These are phyloP conservation scores for Blastobotrys chiropterorum DNA, from an alignment of 805 yeast genomes.

Conservation along the genomic window DNA sequence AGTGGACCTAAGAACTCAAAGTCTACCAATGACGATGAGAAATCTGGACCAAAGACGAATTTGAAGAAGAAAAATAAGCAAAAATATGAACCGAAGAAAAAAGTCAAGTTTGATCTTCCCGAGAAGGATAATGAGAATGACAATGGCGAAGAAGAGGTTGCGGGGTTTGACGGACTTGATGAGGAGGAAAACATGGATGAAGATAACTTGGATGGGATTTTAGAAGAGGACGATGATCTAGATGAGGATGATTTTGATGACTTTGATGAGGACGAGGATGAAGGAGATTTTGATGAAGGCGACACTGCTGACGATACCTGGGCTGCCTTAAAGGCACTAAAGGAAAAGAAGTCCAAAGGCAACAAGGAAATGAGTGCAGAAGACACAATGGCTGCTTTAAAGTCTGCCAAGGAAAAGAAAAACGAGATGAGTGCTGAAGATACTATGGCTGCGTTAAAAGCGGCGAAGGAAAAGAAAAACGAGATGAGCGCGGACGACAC, in stretches of 20 bases:
- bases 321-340: conserved; percentile 39
- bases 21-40: not conserved
- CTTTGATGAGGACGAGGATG: conserved; percentile 20
- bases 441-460: conserved; percentile 9
- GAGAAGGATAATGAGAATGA: conserved; percentile 23
- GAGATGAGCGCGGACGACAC: conserved; percentile 34
- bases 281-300: conserved; percentile 14
- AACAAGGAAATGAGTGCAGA: conserved; percentile 20
- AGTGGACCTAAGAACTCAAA: not conserved
- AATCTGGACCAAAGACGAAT: conserved; percentile 15
- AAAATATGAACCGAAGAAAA: conserved; percentile 1
- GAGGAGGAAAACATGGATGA: conserved; percentile 8
- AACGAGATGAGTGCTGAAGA: conserved; percentile 13
- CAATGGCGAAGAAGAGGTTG: not conserved
- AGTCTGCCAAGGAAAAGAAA: conserved; percentile 20
- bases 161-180: conserved; percentile 24
- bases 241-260: conserved; percentile 21
- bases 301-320: conserved; percentile 35
- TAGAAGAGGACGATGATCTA: conserved; percentile 9
- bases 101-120: conserved; percentile 14
- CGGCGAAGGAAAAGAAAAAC: conserved; percentile 10
- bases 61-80: conserved; percentile 14
- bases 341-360: conserved; percentile 29
- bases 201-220: conserved; percentile 4
- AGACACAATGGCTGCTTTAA: conserved; percentile 23